Evolutionary conservation across 352 stramenopile genomes (phyloP).

Genomic region (Pythium periplocum): DNA sequence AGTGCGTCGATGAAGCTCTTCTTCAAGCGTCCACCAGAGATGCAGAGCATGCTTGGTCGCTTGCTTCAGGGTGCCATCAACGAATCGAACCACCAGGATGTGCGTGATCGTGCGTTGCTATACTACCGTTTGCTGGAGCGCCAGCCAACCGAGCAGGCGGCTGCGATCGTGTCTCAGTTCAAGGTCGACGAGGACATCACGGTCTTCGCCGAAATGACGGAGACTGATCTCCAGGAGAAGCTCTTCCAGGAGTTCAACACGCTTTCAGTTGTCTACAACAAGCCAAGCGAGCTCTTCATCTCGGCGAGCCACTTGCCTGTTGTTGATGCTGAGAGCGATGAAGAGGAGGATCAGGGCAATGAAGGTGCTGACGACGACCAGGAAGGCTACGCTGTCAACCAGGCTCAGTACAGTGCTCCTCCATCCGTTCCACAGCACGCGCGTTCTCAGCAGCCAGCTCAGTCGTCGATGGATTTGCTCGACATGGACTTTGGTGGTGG

Average conservation of each 20-base stretch:
- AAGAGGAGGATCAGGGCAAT: conserved; percentile 41
- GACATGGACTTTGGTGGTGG: conserved; percentile 70
- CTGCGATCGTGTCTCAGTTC: conserved; percentile 84
- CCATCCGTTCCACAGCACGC: neutral
- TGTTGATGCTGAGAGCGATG: conserved; percentile 38
- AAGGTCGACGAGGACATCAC: conserved; percentile 72
- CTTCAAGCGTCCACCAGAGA: conserved; percentile 96
- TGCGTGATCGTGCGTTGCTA: conserved; percentile 96
- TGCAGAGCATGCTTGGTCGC: conserved; percentile 96
- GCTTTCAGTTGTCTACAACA: conserved; percentile 96
- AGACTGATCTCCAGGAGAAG: conserved; percentile 82
- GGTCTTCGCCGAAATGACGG: conserved; percentile 79
- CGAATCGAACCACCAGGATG: conserved; percentile 93
- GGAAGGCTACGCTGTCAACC: conserved; percentile 26
- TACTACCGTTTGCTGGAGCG: conserved; percentile 96
- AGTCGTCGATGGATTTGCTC: conserved; percentile 50
- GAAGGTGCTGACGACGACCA: conserved; percentile 30
- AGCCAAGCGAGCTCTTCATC: conserved; percentile 95
- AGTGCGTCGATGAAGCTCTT: conserved; percentile 97
- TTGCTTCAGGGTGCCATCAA: conserved; percentile 93
- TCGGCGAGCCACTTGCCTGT: conserved; percentile 56
- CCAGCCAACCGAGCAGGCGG: conserved; percentile 89
- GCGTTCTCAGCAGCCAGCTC: conserved; percentile 11
- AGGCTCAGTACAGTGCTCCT: conserved; percentile 38
- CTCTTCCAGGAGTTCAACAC: conserved; percentile 98